Base-by-base conservation (phyloP, 179 eudicot genomes). In the Beta macrorhiza region DNA sequence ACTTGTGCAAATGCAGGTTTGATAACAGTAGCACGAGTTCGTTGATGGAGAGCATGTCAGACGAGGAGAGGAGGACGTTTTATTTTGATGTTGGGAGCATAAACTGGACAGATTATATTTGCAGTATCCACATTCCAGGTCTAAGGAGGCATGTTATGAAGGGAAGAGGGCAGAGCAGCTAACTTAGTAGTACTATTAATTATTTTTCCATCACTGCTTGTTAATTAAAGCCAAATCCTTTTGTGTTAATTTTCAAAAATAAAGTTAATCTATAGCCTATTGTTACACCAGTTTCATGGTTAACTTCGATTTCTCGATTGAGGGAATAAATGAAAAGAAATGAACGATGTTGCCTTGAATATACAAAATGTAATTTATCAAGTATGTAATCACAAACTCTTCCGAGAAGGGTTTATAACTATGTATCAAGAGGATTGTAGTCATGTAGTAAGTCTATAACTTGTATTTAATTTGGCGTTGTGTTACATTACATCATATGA, bases 91-190 rank as follows among this genome's bases (percentile, higher is more conserved):
- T 94, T 74, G 93, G 90, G 82, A 93, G 80, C 87, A 94, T 97
- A 83, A 91, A 97, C 63, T 97, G 99, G 99, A 84, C 90, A 82
- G 97, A 97, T 83, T 97, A 94, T 87, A 92, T 94, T 78, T 88
- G 91, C 72, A 97, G 92, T 82, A 89, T 94, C 74, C 99, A 97
- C 79, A 91, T 97, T 82, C 97, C 97, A 42, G 99, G 99, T 65
- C 82, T 97, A 59, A 90, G 97, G 84, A 91, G 86, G 86, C 97
- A 94, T 87, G 97, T 97, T 75, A 92, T 94, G 95, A 97, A 94
- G 92, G 98, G 91, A 74, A 86, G 98, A 91, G 88, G 97, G 25
- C 25, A 25, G 79, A 69, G 52, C 74, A 70, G 70, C 56, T 82
- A 68, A 74, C 75, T 64, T 64, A 16, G 37, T 61, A 61, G 78